Percentiles rank a stretch among this genome's conserved stretches.
Conservation (phyloP, 352 stramenopile species). For the Globisporangium uncinulatum region DNA sequence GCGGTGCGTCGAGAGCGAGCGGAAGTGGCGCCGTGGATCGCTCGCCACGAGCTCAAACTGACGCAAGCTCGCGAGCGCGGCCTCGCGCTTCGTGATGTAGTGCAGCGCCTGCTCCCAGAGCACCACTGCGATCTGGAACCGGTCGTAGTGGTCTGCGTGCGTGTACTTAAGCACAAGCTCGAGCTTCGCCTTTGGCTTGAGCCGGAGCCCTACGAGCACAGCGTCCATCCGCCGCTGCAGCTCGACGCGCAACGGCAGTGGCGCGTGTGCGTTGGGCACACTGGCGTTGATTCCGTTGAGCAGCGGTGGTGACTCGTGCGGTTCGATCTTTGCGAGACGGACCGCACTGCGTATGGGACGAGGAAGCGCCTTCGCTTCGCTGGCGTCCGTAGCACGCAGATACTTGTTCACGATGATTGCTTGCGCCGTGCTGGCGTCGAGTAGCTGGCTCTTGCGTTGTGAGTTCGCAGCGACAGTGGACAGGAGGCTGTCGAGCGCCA, state of each 20-base stretch:
- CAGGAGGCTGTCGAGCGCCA: slow-evolving; percentile 40
- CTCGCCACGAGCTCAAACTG: slow-evolving; percentile 57
- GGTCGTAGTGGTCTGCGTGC: slow-evolving; percentile 45
- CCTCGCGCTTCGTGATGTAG: slow-evolving; percentile 37
- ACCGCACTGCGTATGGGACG: not conserved
- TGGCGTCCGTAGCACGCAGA: slow-evolving; percentile 14
- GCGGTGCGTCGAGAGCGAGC: slow-evolving; percentile 57
- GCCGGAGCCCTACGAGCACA: slow-evolving; percentile 34
- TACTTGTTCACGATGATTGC: slow-evolving; percentile 47
- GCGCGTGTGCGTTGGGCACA: slow-evolving; percentile 15
- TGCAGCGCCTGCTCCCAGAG: slow-evolving; percentile 52
- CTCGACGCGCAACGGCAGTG: slow-evolving; percentile 46
- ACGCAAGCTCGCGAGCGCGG: slow-evolving; percentile 30
- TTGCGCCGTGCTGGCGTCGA: slow-evolving; percentile 35
- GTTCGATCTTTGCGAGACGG: not conserved
- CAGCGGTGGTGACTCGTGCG: not conserved
- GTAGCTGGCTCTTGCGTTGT: slow-evolving; percentile 23
- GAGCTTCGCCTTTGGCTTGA: slow-evolving; percentile 52
- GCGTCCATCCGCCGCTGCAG: slow-evolving; percentile 57
- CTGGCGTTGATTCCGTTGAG: not conserved
- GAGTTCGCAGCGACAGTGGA: slow-evolving; percentile 16
- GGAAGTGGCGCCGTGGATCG: slow-evolving; percentile 62
- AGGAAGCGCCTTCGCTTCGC: not conserved
- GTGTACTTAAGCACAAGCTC: slow-evolving; percentile 79
- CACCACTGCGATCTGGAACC: slow-evolving; percentile 49